These are phyloP conservation scores for Phytophthora fragariaefolia DNA, from an alignment of 352 stramenopile genomes.

Conservation along the genomic window DNA sequence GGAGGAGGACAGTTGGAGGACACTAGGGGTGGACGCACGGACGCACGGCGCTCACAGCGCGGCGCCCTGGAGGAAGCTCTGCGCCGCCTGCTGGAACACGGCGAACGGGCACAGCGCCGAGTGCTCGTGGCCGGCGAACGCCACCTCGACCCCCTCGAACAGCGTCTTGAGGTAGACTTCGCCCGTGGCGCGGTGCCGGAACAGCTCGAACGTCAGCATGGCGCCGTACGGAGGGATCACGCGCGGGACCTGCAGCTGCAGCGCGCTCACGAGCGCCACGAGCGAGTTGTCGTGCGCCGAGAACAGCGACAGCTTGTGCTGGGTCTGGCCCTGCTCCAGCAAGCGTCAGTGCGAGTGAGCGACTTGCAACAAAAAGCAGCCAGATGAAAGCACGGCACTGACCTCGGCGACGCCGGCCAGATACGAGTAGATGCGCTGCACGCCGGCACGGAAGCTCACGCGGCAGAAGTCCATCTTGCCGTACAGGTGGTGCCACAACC, in stretches of 20 bases:
- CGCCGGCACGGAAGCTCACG: slow-evolving; percentile 61
- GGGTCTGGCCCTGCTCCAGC: slow-evolving; percentile 13
- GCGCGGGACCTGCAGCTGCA: slow-evolving; percentile 60
- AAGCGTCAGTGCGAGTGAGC: background rate
- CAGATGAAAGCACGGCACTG: background rate
- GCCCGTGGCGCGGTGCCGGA: slow-evolving; percentile 44
- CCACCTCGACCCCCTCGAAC: slow-evolving; percentile 60
- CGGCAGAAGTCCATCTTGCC: slow-evolving; percentile 71
- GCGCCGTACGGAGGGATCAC: slow-evolving; percentile 73
- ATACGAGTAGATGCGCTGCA: slow-evolving; percentile 62
- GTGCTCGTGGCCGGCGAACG: slow-evolving; percentile 49
- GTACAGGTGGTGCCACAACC: slow-evolving; percentile 81
- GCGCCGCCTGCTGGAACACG: slow-evolving; percentile 57
- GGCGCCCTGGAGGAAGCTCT: slow-evolving; percentile 48
- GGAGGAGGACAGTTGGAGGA: slow-evolving; percentile 12
- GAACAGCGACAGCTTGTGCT: slow-evolving; percentile 74
- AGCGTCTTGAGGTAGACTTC: slow-evolving; percentile 57
- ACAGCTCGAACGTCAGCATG: slow-evolving; percentile 82
- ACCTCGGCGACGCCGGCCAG: slow-evolving; percentile 54
- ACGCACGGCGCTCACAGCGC: slow-evolving; percentile 14
- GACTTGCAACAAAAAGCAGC: background rate
- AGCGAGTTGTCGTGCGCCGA: slow-evolving; percentile 86
- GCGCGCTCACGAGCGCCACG: slow-evolving; percentile 68
- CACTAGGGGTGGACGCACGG: slow-evolving; percentile 8
- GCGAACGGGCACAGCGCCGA: slow-evolving; percentile 58